These are phyloP conservation scores for Candida ortonii DNA, from an alignment of 805 yeast genomes.

Conservation along the genomic window DNA sequence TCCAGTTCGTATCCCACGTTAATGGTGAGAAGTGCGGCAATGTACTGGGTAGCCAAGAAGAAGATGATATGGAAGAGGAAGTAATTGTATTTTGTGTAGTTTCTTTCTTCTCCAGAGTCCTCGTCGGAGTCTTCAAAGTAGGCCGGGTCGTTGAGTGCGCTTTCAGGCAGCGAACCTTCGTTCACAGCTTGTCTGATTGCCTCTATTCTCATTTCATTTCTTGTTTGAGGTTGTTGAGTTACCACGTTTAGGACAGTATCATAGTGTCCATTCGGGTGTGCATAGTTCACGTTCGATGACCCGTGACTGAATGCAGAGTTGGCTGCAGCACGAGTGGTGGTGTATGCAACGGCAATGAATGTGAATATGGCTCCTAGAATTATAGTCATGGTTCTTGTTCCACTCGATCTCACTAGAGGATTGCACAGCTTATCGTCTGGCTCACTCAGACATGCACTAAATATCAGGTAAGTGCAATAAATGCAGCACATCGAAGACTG, in stretches of 20 bases:
- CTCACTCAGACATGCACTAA: constrained; percentile 92
- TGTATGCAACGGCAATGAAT: constrained; percentile 91
- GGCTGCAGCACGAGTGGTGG: constrained; percentile 96
- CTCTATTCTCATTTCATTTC: constrained; percentile 76
- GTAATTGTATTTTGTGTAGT: constrained; percentile 76
- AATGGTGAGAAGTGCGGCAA: constrained; percentile 88
- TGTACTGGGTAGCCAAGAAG: constrained; percentile 94
- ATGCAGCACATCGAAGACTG: constrained; percentile 94
- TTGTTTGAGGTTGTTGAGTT: constrained; percentile 46
- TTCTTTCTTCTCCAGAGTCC: constrained; percentile 56
- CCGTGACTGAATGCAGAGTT: constrained; percentile 58
- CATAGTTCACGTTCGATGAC: constrained; percentile 12
- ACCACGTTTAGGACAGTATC: constrained; percentile 42
- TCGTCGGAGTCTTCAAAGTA: constrained; percentile 49
- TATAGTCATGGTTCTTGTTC: constrained; percentile 86
- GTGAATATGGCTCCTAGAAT: constrained; percentile 92
- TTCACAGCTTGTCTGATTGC: constrained; percentile 94
- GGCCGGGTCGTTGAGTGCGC: constrained; percentile 74
- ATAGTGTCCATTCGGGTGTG: constrained; percentile 32
- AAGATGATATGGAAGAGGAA: constrained; percentile 86
- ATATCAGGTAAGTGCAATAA: constrained; percentile 85
- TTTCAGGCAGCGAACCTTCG: constrained; percentile 90
- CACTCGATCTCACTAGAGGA: constrained; percentile 83
- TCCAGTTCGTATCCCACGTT: constrained; percentile 84
- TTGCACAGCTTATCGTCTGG: constrained; percentile 94